Conservation (phyloP, 495 filamentous ascomycete genomes). For the Aspergillus cavernicola region DNA sequence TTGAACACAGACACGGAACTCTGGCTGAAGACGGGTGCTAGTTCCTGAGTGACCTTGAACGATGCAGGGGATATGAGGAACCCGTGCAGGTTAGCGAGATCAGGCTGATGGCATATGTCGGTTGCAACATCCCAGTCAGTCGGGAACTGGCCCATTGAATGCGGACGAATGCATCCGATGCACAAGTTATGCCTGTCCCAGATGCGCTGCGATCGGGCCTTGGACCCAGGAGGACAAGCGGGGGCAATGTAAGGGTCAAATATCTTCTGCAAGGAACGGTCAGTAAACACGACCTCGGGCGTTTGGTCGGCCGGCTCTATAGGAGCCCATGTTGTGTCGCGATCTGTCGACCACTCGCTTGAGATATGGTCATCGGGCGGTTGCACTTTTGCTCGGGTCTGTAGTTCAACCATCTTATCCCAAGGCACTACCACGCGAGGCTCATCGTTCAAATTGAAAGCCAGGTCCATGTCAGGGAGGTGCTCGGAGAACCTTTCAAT, state of each 20-base stretch:
- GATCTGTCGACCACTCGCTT: slow-evolving; percentile 34
- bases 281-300: slow-evolving; percentile 48
- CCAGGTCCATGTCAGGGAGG: slow-evolving; percentile 76
- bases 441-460: slow-evolving; percentile 75
- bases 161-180: slow-evolving; percentile 56
- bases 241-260: slow-evolving; percentile 47
- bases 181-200: slow-evolving; percentile 56
- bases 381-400: slow-evolving; percentile 29
- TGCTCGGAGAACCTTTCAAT: slow-evolving; percentile 64
- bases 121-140: slow-evolving; percentile 60
- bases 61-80: slow-evolving; percentile 63
- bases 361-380: slow-evolving; percentile 20
- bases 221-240: slow-evolving; percentile 56
- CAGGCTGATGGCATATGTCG: slow-evolving; percentile 75
- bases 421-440: slow-evolving; percentile 72
- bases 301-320: slow-evolving; percentile 41
- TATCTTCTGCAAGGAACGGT: slow-evolving; percentile 38
- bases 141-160: slow-evolving; percentile 65
- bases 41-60: slow-evolving; percentile 56
- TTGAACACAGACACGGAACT: slow-evolving; percentile 58
- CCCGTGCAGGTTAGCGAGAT: slow-evolving; percentile 69
- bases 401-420: slow-evolving; percentile 47
- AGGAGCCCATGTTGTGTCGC: slow-evolving; percentile 37
- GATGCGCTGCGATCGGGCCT: slow-evolving; percentile 42
- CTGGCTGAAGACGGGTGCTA: slow-evolving; percentile 72